phyloP scores from a whole-genome alignment of 441 rosid species.

The Breynia disticha region DNA sequence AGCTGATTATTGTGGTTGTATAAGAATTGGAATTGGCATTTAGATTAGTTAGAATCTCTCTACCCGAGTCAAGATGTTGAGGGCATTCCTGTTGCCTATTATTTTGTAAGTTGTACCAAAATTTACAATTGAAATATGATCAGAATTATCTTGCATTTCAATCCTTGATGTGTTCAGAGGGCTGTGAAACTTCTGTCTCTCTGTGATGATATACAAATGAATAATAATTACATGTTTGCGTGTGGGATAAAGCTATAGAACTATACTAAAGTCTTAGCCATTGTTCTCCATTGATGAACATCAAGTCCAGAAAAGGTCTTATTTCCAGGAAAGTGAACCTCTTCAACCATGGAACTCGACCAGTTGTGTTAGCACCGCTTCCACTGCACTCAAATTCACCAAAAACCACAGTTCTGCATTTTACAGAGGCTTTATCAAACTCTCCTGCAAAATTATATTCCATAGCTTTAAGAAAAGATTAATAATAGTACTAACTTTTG shows the following conservation, averaged over 20 bases:
- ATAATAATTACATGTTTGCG: constrained; percentile 1
- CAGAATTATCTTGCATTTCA: constrained; percentile 1
- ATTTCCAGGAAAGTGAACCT: constrained; percentile 39
- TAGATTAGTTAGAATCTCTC: constrained; percentile 13
- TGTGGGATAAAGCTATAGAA: neutral
- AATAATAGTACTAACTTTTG: constrained; percentile 31
- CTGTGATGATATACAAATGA: constrained; percentile 5
- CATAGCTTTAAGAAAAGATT: neutral
- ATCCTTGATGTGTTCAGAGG: too few relatives aligned
- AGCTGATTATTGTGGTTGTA: constrained; percentile 9
- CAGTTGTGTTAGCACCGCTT: constrained; percentile 55
- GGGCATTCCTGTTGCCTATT: constrained; percentile 9
- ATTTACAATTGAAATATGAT: constrained; percentile 8
- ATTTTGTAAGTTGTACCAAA: constrained; percentile 16
- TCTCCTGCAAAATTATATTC: neutral
- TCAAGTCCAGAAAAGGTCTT: constrained; percentile 41
- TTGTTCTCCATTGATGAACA: constrained; percentile 61
- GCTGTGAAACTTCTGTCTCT: too few relatives aligned
- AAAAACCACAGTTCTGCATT: constrained; percentile 56
- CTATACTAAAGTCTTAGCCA: constrained; percentile 56
- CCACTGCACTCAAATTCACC: constrained; percentile 76
- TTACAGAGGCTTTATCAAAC: neutral
- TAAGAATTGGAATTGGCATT: constrained; percentile 15
- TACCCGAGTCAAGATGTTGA: constrained; percentile 5
- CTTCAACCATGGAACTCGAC: constrained; percentile 68